phyloP scores from a whole-genome alignment of 129 eudicot genomes.

The Scalesia atractyloides region DNA sequence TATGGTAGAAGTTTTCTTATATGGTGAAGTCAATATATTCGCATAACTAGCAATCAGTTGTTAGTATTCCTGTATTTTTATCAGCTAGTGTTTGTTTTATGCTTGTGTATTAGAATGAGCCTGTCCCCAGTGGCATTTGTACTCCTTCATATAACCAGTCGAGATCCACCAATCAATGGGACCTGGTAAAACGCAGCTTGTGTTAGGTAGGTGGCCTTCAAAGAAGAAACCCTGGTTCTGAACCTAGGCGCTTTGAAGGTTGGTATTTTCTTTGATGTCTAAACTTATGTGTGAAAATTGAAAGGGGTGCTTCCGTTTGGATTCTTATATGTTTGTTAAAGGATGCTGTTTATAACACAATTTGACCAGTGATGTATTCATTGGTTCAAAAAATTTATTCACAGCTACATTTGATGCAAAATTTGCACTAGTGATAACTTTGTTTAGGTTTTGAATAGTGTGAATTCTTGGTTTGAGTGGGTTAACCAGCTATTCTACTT shows the following conservation, averaged over 20 bases:
- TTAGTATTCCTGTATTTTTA: not conserved
- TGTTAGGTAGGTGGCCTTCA: too few relatives aligned
- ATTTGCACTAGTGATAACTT: not conserved
- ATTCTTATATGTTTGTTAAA: not conserved
- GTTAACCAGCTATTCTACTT: not conserved
- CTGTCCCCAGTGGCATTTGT: constrained; percentile 1
- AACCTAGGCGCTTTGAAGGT: too few relatives aligned
- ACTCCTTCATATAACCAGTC: constrained; percentile 13
- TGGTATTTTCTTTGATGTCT: constrained; percentile 17
- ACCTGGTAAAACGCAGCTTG: too few relatives aligned
- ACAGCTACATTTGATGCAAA: not conserved
- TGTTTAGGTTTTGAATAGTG: not conserved
- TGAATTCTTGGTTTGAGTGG: not conserved
- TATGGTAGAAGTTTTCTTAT: not conserved
- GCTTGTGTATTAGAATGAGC: constrained; percentile 29
- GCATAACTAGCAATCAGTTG: constrained; percentile 10
- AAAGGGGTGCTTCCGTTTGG: not conserved
- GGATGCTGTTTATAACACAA: not conserved
- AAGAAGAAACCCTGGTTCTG: too few relatives aligned
- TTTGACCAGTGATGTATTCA: not conserved
- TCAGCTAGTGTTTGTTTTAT: constrained; percentile 18
- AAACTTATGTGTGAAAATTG: not conserved
- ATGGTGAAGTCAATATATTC: not conserved
- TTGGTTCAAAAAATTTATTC: not conserved
- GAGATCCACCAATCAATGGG: too few relatives aligned